A percentile compares a stretch with the other conserved stretches of the same genome.
Conservation (phyloP, 2,329 filamentous ascomycete genomes). For the Calonectria pauciramosa region DNA sequence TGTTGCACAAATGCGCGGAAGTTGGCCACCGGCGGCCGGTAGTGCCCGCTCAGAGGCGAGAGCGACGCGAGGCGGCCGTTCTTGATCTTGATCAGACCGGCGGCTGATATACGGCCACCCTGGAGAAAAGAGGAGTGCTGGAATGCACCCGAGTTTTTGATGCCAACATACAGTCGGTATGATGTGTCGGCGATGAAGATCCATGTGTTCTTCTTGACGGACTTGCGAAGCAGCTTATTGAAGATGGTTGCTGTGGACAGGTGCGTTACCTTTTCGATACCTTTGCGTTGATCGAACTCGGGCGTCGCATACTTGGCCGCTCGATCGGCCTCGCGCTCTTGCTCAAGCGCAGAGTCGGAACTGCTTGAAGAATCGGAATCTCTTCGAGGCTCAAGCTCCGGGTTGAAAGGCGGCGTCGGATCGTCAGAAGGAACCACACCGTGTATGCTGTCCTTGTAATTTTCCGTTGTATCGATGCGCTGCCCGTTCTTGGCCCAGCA, state of each 20-base stretch:
- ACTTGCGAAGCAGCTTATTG: slow-evolving; percentile 83
- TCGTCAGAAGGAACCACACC: slow-evolving; percentile 77
- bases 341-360: slow-evolving; percentile 57
- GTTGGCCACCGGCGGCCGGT: slow-evolving; percentile 85
- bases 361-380: slow-evolving; percentile 43
- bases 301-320: slow-evolving; percentile 76
- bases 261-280: slow-evolving; percentile 68
- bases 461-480: slow-evolving; percentile 80
- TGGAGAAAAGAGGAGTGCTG: slow-evolving; percentile 93
- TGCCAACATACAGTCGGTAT: slow-evolving; percentile 88
- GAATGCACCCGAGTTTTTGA: slow-evolving; percentile 90
- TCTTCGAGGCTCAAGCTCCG: slow-evolving; percentile 34
- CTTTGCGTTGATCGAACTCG: slow-evolving; percentile 71
- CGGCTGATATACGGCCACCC: slow-evolving; percentile 83
- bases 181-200: slow-evolving; percentile 92
- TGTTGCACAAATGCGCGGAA: slow-evolving; percentile 85
- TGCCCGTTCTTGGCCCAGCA: slow-evolving; percentile 88
- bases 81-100: slow-evolving; percentile 88
- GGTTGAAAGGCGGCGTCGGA: slow-evolving; percentile 66
- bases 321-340: slow-evolving; percentile 69
- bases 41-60: slow-evolving; percentile 83
- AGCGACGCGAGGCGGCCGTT: slow-evolving; percentile 82
- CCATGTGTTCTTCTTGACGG: slow-evolving; percentile 90
- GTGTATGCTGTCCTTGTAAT: slow-evolving; percentile 84
- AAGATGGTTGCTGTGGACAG: slow-evolving; percentile 80